Evolutionary conservation across 768 basidiomycete genomes (phyloP).

Genomic region (Amylocystis lapponica): DNA sequence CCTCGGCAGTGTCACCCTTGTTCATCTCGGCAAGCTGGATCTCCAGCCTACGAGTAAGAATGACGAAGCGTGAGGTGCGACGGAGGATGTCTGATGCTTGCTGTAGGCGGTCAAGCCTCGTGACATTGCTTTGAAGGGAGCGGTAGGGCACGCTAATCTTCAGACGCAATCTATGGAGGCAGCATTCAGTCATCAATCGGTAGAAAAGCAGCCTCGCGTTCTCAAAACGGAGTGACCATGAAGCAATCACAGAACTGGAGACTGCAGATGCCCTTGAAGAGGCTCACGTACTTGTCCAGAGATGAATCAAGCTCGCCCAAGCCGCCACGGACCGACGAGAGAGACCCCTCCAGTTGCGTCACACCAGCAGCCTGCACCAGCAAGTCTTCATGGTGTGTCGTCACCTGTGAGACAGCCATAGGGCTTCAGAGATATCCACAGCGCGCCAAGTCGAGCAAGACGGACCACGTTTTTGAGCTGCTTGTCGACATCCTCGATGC

Average conservation of each 20-base stretch:
- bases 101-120: constrained; percentile 71
- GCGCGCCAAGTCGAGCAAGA: not conserved
- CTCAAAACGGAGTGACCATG: not conserved
- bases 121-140: constrained; percentile 64
- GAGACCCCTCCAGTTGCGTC: constrained; percentile 61
- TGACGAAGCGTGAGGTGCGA: constrained; percentile 77
- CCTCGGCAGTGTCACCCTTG: constrained; percentile 17
- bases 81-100: constrained; percentile 82
- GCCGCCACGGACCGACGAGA: constrained; percentile 61
- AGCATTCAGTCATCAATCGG: not conserved
- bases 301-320: constrained; percentile 70
- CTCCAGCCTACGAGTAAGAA: constrained; percentile 78
- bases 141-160: constrained; percentile 87
- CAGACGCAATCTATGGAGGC: constrained; percentile 54
- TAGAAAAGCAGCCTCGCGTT: not conserved
- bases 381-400: constrained; percentile 75
- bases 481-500: constrained; percentile 87
- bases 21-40: constrained; percentile 76
- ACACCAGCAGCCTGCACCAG: constrained; percentile 78
- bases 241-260: not conserved
- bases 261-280: not conserved
- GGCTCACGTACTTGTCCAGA: constrained; percentile 69
- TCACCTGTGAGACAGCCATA: constrained; percentile 54
- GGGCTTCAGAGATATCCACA: not conserved
- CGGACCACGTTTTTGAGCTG: constrained; percentile 83